phyloP scores from a whole-genome alignment of 2,329 filamentous ascomycete genomes.

The Talaromyces sp. region DNA sequence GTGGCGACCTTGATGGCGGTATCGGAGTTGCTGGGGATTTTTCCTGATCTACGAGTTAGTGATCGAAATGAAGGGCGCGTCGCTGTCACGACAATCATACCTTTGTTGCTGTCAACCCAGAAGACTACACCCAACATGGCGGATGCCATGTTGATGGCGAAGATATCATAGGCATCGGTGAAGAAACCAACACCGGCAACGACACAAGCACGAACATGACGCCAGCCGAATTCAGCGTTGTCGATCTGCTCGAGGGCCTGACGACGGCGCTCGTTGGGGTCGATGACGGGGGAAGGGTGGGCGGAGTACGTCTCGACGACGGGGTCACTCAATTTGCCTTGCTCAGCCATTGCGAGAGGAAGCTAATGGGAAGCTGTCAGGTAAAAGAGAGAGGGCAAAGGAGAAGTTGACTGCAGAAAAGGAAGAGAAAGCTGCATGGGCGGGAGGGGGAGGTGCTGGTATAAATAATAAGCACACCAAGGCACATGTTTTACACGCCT shows the following conservation, averaged over 20 bases:
- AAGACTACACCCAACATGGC: slow-evolving; percentile 77
- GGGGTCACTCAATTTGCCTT: slow-evolving; percentile 6
- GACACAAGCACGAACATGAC: slow-evolving; percentile 71
- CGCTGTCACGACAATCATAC: slow-evolving; percentile 25
- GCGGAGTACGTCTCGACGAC: slow-evolving; percentile 12
- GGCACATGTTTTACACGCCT: not conserved
- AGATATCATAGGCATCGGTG: slow-evolving; percentile 82
- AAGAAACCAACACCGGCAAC: slow-evolving; percentile 87
- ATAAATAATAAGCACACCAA: not conserved
- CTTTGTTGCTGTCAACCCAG: slow-evolving; percentile 52
- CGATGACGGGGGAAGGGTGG: slow-evolving; percentile 30
- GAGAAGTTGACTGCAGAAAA: not conserved
- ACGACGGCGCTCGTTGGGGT: slow-evolving; percentile 74
- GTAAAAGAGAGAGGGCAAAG: not conserved
- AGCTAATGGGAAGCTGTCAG: not conserved
- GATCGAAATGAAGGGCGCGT: not conserved
- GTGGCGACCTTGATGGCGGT: slow-evolving; percentile 72
- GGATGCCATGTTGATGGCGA: slow-evolving; percentile 69
- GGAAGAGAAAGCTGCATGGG: too few species aligned
- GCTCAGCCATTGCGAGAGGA: slow-evolving; percentile 10
- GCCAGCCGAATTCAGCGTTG: slow-evolving; percentile 79
- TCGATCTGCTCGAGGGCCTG: slow-evolving; percentile 78
- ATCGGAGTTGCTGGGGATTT: slow-evolving; percentile 16
- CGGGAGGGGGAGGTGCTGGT: not conserved
- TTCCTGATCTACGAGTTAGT: slow-evolving; percentile 2